phyloP scores from a whole-genome alignment of 495 filamentous ascomycete species.

The Sphaerosporella brunnea region DNA sequence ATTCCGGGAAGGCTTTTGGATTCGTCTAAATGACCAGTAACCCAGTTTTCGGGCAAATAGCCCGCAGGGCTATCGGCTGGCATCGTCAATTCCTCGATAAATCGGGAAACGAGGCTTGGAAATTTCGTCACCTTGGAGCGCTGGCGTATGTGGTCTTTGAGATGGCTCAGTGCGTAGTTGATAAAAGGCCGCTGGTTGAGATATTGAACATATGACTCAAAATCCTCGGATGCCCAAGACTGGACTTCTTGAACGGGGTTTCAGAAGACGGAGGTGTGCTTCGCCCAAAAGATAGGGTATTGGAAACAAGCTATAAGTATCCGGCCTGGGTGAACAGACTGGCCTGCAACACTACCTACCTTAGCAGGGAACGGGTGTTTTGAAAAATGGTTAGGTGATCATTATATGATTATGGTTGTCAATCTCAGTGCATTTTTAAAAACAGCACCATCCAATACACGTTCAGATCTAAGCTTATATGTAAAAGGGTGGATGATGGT shows the following conservation, averaged over 20 bases:
- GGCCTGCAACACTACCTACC: too few species aligned
- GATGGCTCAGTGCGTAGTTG: background rate
- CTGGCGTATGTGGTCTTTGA: background rate
- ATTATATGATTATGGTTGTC: too few species aligned
- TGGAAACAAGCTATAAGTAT: too few species aligned
- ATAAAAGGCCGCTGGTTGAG: background rate
- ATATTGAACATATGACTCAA: background rate
- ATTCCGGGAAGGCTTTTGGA: background rate
- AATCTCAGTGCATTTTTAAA: too few species aligned
- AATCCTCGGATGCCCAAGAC: background rate
- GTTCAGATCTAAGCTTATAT: too few species aligned
- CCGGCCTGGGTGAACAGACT: too few species aligned
- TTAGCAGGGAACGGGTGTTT: too few species aligned
- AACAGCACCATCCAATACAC: too few species aligned
- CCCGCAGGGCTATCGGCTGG: background rate
- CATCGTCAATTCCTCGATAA: background rate
- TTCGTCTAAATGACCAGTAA: background rate
- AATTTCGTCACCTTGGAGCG: background rate
- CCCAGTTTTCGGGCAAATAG: background rate
- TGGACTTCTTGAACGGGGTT: background rate
- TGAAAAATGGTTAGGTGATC: too few species aligned
- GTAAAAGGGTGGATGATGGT: too few species aligned
- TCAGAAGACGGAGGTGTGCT: background rate
- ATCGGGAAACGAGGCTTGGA: background rate
- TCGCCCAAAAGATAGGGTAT: background rate